Conservation (phyloP, 2,329 filamentous ascomycete genomes). For the Xylaria sp. region DNA sequence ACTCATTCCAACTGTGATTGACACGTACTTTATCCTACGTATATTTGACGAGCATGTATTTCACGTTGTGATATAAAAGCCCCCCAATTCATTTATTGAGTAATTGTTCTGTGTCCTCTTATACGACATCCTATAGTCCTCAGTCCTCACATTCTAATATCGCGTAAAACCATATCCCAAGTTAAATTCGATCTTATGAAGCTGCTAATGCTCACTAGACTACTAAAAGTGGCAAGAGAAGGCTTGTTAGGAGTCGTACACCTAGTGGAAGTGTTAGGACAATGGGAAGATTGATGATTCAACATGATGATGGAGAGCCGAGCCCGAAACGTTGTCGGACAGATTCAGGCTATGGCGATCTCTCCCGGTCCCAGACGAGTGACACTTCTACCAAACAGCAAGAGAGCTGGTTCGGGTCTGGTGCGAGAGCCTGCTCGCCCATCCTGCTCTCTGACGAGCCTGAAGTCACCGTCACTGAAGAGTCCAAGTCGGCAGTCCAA, state of each 20-base stretch:
- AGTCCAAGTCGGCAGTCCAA: constrained; percentile 7
- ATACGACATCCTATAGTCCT: not conserved
- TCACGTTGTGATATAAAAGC: not conserved
- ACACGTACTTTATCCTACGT: not conserved
- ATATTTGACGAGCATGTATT: no score
- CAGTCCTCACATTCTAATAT: not conserved
- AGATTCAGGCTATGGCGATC: constrained; percentile 28
- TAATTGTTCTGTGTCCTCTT: not conserved
- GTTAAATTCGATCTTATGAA: not conserved
- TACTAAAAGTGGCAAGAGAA: not conserved
- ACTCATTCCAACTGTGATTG: not conserved
- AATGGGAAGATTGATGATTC: constrained; percentile 10
- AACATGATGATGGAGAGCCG: constrained; percentile 14
- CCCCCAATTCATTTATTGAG: not conserved
- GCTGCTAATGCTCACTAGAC: not conserved
- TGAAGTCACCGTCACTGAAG: constrained; percentile 27
- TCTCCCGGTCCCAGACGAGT: constrained; percentile 23
- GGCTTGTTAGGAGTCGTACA: not conserved
- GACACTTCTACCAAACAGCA: constrained; percentile 19
- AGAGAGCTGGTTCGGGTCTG: constrained; percentile 23
- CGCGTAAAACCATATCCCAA: not conserved
- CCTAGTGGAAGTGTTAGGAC: not conserved
- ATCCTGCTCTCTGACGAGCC: constrained; percentile 31
- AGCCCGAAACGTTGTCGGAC: constrained; percentile 28
- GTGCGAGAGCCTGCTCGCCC: constrained; percentile 30